Base-by-base conservation (phyloP, 495 filamentous ascomycete genomes). In the Neurospora africana region DNA sequence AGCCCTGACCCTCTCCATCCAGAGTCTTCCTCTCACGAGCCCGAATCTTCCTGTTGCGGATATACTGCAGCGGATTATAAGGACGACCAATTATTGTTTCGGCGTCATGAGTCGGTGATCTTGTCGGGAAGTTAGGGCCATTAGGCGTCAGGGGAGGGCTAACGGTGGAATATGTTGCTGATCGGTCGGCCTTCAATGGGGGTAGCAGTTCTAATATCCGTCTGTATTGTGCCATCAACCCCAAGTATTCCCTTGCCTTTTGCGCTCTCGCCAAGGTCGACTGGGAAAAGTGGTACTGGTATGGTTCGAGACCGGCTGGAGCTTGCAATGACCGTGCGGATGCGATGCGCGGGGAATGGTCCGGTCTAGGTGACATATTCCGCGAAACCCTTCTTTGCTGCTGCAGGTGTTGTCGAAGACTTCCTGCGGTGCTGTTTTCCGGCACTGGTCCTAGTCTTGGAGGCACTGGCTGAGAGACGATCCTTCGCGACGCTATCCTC, bases 61-160 rank as follows among this genome's bases (percentile, higher is more conserved):
- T 90, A 75, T 89, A 90, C 76, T 98, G 94, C 30, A 98, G 84
- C 6, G 93, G 94, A 78, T 98, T 95, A 75, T 97, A 97, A 2
- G 78, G 75, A 68, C 94, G 87, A 35, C 89, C 88, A 41, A 89
- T 75, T 7, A 69, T 69, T 37, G 76, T 27, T 13, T 77, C 74
- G 5, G 68, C 39, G 2, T 78, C 76, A 44, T 61, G 70, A 37
- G 71, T 74, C 0, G 72, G 68, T 19, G 69, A 15, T 36, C 73
- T 68, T 7, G 71, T 74, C 5, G 74, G 68, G 8, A 75, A 72
- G 13, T 65, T 72, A 15, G 77, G 76, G 11, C 68, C 74, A 41
- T 68, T 81, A 1, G 83, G 80, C 41, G 80, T 81, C 1, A 71
- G 72, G 0, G 79, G 78, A n/a, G 75, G 74, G 13, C 75, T 80